Evolutionary conservation across 805 yeast species (phyloP), one percentile per base, ranked within the genome.

Genomic region (Ogataea pignaliae): DNA sequence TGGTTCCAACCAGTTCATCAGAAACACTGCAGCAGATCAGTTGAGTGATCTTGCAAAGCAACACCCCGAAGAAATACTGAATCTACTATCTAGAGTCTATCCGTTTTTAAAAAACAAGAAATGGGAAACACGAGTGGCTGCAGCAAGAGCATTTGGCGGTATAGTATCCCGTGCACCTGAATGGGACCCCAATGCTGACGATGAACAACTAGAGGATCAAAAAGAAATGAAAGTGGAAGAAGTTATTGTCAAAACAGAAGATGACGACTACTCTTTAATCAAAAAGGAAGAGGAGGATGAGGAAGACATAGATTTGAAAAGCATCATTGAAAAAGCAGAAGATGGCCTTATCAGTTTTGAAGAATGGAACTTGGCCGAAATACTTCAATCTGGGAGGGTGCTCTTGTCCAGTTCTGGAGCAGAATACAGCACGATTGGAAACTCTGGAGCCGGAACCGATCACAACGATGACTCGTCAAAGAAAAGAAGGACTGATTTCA

Each of bases 21-120:
- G 98, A 52, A 88, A 88, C 59, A 88, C 97, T 10, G 99, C 99
- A 1, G 98, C 98, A 2, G 97, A 91, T 58, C 99, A 93, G 66
- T 72, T 93, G 52, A 88, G 96, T 5, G 98, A 91, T 53, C 73
- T 95, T 33, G 97, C 97, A 26, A 85, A 85, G 62, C 85, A 85
- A 36, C 98, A 93, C 58, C 97, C 98, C 0, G 98, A 91, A 58
- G 98, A 93, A 56, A 79, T 87, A 16, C 72, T 88, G 42, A 84
- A 84, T 45, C 68, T 93, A 35, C 68, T 93, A 30, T 88, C 96
- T 13, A 74, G 98, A 46, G 96, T 93, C 1, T 88, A 89, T 55
- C 98, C 99, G 0, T 93, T 81, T 61, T 71, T 93, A 46, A 77
- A 81, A 56, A 80, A 88, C 21, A 75, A 72, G 45, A 88, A 83